These are phyloP conservation scores for Shiraia sp. DNA, from an alignment of 2,329 filamentous ascomycete genomes.

Conservation along the genomic window DNA sequence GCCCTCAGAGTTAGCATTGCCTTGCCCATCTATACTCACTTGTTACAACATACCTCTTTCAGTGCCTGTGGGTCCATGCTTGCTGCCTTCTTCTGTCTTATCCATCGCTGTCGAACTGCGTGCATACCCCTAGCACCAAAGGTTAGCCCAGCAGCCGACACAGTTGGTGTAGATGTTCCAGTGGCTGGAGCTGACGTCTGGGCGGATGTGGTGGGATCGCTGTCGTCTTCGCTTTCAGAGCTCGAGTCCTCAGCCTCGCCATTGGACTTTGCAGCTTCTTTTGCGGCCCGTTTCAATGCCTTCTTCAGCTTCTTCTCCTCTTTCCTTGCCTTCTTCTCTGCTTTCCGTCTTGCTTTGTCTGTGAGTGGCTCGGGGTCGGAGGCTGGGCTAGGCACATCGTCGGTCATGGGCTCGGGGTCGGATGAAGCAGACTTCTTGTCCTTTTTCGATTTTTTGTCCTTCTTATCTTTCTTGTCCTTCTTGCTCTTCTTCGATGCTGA, in stretches of 20 bases:
- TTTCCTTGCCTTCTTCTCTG: slow-evolving; percentile 51
- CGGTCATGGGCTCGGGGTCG: slow-evolving; percentile 22
- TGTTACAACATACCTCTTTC: slow-evolving; percentile 68
- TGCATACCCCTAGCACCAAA: slow-evolving; percentile 63
- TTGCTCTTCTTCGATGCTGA: slow-evolving; percentile 37
- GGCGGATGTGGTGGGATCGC: slow-evolving; percentile 31
- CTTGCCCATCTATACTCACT: not conserved
- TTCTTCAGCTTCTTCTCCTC: slow-evolving; percentile 54
- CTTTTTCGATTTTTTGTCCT: slow-evolving; percentile 29
- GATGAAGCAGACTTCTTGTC: slow-evolving; percentile 27
- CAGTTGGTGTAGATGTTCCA: slow-evolving; percentile 52
- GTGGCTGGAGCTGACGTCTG: slow-evolving; percentile 41
- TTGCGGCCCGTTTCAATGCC: slow-evolving; percentile 51
- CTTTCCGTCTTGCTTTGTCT: slow-evolving; percentile 46
- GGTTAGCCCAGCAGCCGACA: slow-evolving; percentile 45
- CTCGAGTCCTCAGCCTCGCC: slow-evolving; percentile 25
- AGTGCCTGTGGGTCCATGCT: slow-evolving; percentile 79
- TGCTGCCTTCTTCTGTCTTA: slow-evolving; percentile 84
- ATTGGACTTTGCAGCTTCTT: slow-evolving; percentile 43
- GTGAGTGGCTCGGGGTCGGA: slow-evolving; percentile 44
- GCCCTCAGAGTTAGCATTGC: slow-evolving; percentile 11
- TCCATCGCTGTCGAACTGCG: slow-evolving; percentile 77
- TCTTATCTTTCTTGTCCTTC: slow-evolving; percentile 39
- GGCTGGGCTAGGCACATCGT: slow-evolving; percentile 18
- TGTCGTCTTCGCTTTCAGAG: slow-evolving; percentile 31